These are phyloP conservation scores for Neocucurbitaria cava DNA, from an alignment of 2,329 filamentous ascomycete genomes.

Conservation along the genomic window DNA sequence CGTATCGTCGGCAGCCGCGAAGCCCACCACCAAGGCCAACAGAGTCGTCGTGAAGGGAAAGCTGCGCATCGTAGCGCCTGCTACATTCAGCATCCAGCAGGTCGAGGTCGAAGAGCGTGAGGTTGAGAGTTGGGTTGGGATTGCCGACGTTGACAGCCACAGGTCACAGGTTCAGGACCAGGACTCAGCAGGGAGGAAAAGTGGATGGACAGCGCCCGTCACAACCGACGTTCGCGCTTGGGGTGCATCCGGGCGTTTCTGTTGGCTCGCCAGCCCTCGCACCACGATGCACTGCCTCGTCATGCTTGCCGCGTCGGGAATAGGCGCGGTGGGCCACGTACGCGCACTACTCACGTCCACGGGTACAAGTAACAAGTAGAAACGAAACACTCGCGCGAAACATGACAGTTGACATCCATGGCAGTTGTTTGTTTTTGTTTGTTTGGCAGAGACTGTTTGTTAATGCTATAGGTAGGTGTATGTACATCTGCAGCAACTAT, in stretches of 20 bases:
- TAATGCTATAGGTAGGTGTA: too few species aligned
- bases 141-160: too few species aligned
- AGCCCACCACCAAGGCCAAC: constrained; percentile 5
- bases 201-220: background rate
- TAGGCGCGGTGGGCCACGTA: background rate
- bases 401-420: background rate
- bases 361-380: too few species aligned
- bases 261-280: background rate
- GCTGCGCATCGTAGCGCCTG: constrained; percentile 14
- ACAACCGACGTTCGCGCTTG: background rate
- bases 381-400: background rate
- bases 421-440: background rate
- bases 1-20: constrained; percentile 21
- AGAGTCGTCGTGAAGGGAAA: constrained; percentile 6
- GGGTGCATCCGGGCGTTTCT: background rate
- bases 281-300: background rate
- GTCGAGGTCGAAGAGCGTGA: background rate
- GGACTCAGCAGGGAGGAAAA: constrained; percentile 2
- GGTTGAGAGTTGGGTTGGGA: background rate
- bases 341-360: background rate
- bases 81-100: constrained; percentile 5
- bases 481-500: background rate
- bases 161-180: too few species aligned
- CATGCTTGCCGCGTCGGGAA: background rate
- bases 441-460: too few species aligned